Base-by-base conservation (phyloP, 495 filamentous ascomycete genomes). In the Penicillium dipodomyicola region DNA sequence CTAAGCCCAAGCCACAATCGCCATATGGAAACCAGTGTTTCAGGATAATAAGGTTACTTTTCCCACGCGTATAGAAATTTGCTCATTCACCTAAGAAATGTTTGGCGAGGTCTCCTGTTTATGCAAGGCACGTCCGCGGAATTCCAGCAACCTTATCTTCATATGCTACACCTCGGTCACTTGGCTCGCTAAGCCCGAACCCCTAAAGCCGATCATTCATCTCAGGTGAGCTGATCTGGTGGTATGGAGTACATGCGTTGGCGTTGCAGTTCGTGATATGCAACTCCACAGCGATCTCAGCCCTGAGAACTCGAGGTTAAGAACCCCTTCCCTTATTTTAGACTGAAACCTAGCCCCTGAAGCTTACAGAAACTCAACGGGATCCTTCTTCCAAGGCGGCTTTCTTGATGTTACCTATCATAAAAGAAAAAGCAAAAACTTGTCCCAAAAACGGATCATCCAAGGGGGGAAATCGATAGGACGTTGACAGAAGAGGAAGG, bases 41-140 rank as follows among this genome's bases (percentile, higher is more conserved):
- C 65, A 67, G n/a, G 65, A 63, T 58, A 51, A 57, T 61, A 56
- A 59, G 55, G 52, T 67, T 65, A 46, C 54, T 63, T 60, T 58
- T 67, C 54, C 64, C 61, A 33, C 30, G 58, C 64, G 61, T 56
- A 49, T 46, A 41, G n/a, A 12, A 23, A 25, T 41, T 32, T 23
- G 15, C 33, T 53, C 62, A 60, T 64, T 61, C 58, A 10, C 59
- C 47, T 56, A 39, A 50, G 41, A 51, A 56, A 69, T 69, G 62
- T 64, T 67, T 62, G 57, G 62, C 54, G 60, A 67, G 59, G 67
- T 56, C 60, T 62, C 40, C 54, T 57, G 56, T 50, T 54, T 55
- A 72, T 71, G 71, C 67, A 74, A 74, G 69, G 71, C 61, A 69
- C 65, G 42, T 17, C 58, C 68, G 68, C 42, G 54, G 56, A 62